A percentile compares a stretch with the other conserved stretches of the same genome.
Conservation (phyloP, 129 eudicot genomes). For the Flaveria robusta region DNA sequence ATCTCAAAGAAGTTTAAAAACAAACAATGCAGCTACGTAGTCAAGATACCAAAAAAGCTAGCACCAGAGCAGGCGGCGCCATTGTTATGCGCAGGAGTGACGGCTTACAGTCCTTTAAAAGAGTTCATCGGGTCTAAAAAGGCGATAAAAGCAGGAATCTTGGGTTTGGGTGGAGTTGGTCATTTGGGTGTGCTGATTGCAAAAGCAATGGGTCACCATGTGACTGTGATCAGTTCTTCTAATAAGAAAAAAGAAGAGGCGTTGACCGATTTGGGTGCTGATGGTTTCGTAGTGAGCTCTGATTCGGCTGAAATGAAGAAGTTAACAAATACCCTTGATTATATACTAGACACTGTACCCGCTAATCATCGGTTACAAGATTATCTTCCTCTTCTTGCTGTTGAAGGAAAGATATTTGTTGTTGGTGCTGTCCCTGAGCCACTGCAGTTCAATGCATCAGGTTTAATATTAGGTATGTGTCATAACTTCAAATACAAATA, state of each 20-base stretch:
- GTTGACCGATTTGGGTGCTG: conserved; percentile 54
- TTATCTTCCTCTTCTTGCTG: conserved; percentile 47
- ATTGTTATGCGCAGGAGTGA: conserved; percentile 61
- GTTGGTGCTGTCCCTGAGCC: conserved; percentile 58
- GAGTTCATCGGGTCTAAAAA: conserved; percentile 40
- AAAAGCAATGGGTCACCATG: conserved; percentile 72
- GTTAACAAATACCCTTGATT: conserved; percentile 45
- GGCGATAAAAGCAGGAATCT: conserved; percentile 47
- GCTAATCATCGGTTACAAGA: conserved; percentile 45
- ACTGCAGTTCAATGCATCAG: conserved; percentile 43
- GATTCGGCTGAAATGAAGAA: conserved; percentile 43
- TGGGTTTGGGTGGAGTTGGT: conserved; percentile 73
- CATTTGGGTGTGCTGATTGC: conserved; percentile 63
- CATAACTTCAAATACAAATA: background rate
- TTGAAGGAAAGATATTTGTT: conserved; percentile 52
- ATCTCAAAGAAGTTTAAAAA: background rate
- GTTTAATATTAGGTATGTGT: conserved; percentile 49
- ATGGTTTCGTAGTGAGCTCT: conserved; percentile 51
- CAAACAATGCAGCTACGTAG: conserved; percentile 44
- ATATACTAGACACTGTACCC: conserved; percentile 62
- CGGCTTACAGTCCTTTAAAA: conserved; percentile 64
- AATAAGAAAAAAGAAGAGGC: conserved; percentile 53
- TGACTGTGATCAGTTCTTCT: conserved; percentile 65
- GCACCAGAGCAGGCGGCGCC: conserved; percentile 70
- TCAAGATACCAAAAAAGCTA: conserved; percentile 48